Conservation (phyloP, 1,139 yeast species). For the Magnusiomyces clavatus region DNA sequence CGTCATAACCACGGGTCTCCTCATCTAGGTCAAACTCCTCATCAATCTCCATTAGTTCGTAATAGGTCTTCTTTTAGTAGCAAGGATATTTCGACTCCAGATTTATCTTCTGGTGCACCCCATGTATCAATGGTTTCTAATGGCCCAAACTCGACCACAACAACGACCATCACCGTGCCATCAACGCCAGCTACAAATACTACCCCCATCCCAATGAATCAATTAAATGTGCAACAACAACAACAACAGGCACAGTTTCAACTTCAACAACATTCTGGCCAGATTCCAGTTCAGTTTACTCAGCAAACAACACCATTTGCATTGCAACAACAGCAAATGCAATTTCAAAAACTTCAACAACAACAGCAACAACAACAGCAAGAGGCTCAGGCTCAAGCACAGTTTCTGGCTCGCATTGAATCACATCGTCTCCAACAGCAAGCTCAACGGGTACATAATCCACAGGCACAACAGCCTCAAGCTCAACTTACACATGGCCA, state of each 20-base stretch:
- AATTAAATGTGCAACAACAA: conserved; percentile 1
- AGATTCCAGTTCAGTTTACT: neutral
- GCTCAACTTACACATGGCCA: neutral
- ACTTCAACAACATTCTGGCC: conserved; percentile 5
- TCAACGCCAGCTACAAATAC: neutral
- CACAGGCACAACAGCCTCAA: conserved; percentile 4
- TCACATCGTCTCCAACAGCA: conserved; percentile 5
- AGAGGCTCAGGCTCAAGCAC: conserved; percentile 13
- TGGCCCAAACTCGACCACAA: neutral
- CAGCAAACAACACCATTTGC: neutral
- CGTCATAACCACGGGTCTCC: neutral
- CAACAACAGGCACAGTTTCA: conserved; percentile 4
- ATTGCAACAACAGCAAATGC: conserved; percentile 3
- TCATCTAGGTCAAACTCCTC: conserved; percentile 1
- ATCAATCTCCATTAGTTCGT: neutral
- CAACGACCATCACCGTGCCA: neutral
- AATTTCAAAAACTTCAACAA: neutral
- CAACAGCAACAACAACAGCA: conserved; percentile 3
- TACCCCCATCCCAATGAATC: conserved; percentile 2
- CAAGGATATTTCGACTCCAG: neutral
- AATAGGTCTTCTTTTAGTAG: neutral
- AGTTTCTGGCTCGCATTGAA: conserved; percentile 2
- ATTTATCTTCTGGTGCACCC: neutral
- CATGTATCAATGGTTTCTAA: neutral
- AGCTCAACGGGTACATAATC: conserved; percentile 4